Evolutionary conservation across 1,284 basidiomycete genomes (phyloP).

Genomic region (Trichosporon faecale): DNA sequence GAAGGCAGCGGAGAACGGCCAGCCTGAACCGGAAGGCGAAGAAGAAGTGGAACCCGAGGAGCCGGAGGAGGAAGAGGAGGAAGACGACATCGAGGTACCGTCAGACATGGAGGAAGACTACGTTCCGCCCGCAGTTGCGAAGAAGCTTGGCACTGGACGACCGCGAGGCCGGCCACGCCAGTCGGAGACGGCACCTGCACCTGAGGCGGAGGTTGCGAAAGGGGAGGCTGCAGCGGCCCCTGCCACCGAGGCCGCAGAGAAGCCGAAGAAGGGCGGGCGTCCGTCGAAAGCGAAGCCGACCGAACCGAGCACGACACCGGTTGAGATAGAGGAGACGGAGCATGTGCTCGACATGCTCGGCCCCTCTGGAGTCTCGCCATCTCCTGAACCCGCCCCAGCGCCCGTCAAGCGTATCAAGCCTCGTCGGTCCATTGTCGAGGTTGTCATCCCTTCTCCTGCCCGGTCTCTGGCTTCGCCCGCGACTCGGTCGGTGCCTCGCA

Average conservation of each 20-base stretch:
- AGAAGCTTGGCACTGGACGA: not conserved
- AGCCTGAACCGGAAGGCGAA: not conserved
- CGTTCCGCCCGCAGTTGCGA: not conserved
- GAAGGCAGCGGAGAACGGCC: not conserved
- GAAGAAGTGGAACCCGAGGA: not conserved
- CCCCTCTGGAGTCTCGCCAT: not conserved
- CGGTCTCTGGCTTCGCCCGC: not conserved
- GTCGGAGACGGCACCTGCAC: not conserved
- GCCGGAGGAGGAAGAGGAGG: not conserved
- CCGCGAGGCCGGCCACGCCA: not conserved
- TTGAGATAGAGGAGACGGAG: not conserved
- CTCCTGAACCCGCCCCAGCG: not conserved
- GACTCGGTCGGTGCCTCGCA: not conserved
- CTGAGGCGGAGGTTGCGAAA: not conserved
- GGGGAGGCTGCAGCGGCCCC: not conserved
- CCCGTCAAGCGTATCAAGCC: not conserved
- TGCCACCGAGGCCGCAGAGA: not conserved
- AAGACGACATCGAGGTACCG: not conserved
- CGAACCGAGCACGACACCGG: not conserved
- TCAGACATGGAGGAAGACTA: slow-evolving; percentile 2
- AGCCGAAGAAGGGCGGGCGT: not conserved
- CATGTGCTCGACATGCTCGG: not conserved
- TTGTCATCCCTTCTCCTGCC: not conserved
- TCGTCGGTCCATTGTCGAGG: not conserved
- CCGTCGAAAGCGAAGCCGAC: not conserved